A percentile compares a stretch with the other conserved stretches of the same genome.
Evolutionary conservation across 352 stramenopile genomes (phyloP).

Genomic region (Phytopythium boreale): DNA sequence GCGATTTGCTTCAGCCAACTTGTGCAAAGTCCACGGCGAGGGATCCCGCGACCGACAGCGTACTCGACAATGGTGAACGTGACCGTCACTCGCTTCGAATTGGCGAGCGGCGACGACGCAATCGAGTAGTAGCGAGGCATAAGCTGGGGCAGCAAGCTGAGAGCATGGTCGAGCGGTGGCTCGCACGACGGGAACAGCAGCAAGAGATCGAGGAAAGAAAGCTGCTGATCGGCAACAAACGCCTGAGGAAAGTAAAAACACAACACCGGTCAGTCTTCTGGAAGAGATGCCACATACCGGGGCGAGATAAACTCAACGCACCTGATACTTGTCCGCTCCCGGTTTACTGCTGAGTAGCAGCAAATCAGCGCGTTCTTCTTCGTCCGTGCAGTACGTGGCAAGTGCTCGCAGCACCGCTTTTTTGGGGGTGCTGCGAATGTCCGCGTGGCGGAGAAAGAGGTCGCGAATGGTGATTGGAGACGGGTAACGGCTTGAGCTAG

Average conservation of each 20-base stretch:
- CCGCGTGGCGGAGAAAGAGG: conserved; percentile 67
- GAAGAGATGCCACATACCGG: not conserved
- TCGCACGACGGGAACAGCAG: conserved; percentile 91
- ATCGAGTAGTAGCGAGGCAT: conserved; percentile 96
- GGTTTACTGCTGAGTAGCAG: conserved; percentile 71
- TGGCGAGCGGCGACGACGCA: conserved; percentile 88
- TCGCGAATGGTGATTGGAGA: conserved; percentile 67
- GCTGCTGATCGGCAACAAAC: conserved; percentile 86
- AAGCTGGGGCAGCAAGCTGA: conserved; percentile 86
- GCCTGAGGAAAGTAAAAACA: conserved; percentile 27
- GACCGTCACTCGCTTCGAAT: conserved; percentile 67
- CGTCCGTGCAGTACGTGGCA: conserved; percentile 58
- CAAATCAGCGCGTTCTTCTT: conserved; percentile 56
- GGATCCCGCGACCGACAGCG: conserved; percentile 34
- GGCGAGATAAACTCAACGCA: conserved; percentile 10
- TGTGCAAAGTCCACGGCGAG: conserved; percentile 55
- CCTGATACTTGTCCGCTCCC: conserved; percentile 63
- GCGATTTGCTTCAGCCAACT: conserved; percentile 58
- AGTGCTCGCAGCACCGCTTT: conserved; percentile 70
- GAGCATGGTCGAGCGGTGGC: conserved; percentile 81
- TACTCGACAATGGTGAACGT: conserved; percentile 93
- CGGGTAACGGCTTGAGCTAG: conserved; percentile 42
- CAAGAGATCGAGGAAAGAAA: conserved; percentile 91
- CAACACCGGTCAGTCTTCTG: not conserved
- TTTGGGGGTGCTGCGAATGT: conserved; percentile 82